Base-by-base conservation (phyloP, 495 filamentous ascomycete genomes). In the Hypoxylon fuscum region DNA sequence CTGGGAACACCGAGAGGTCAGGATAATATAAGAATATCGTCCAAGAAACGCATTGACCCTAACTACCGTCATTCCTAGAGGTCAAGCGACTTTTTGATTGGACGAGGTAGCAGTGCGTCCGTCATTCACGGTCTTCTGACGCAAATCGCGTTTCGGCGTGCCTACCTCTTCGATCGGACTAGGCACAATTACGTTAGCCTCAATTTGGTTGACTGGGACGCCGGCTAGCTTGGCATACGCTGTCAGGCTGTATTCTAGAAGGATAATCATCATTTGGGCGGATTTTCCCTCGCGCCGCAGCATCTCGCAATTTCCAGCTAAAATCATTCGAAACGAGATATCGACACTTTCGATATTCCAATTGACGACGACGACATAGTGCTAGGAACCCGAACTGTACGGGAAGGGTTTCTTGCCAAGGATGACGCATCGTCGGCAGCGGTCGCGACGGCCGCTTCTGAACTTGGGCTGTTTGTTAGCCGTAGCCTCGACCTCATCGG, bases 401-500 rank as follows among this genome's bases (percentile, higher is more conserved):
- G 29, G 14, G 52, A 59, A 45, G 41, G 27, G 8, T 35, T 59
- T 46, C n/a, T 27, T 15, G 25, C 29, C 45, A 21, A 62, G 59
- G 18, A 70, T 72, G 74, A 43, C 54, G 25, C 46, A 55, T 35
- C 40, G 47, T 42, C 47, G 62, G 49, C 46, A 35, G 27, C 66
- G 64, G 52, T 65, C 53, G 37, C 66, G 52, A 59, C 65, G 49
- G 42, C 60, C 50, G 31, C 52, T 68, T 5, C 45, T 55, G 22
- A 56, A 37, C 51, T 66, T 71, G 50, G 34, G 43, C 12, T 40
- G 59, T 38, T 35, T 76, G 2, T 49, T 77, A 22, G 50, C 59
- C 21, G 50, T 76, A 57, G 70, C 68, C 52, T 71, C 77, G 41
- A 72, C 68, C 18, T 53, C 71, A 44, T 74, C 74, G 31, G 74